A percentile compares a stretch with the other conserved stretches of the same genome.
Evolutionary conservation across 192 early-diverging fungal genomes (phyloP).

Genomic region (Piromyces sp.): DNA sequence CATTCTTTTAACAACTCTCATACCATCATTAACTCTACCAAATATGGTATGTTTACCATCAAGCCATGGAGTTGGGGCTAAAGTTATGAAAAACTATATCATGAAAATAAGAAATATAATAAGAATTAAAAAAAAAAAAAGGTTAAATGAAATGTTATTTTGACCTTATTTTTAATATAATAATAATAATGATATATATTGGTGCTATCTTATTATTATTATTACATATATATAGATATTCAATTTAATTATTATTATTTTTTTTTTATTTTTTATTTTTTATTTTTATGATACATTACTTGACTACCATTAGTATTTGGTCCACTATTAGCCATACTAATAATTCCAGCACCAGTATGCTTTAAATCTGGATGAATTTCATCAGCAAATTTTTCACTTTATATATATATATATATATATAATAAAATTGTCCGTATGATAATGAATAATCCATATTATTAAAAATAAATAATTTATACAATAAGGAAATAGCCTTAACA

Average conservation of each 20-base stretch:
- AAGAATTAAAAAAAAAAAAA: too few relatives aligned
- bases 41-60: conserved; percentile 86
- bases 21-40: conserved; percentile 63
- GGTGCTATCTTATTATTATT: too few relatives aligned
- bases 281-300: conserved; percentile 21
- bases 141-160: too few relatives aligned
- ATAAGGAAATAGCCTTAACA: too few relatives aligned
- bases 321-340: conserved; percentile 76
- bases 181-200: background rate
- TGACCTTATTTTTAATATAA: too few relatives aligned
- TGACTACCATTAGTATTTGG: conserved; percentile 47
- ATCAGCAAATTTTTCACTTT: conserved; percentile 59
- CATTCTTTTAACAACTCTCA: conserved; percentile 66
- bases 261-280: background rate
- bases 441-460: too few relatives aligned
- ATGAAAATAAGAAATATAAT: background rate
- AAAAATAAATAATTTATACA: too few relatives aligned
- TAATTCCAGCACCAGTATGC: conserved; percentile 75
- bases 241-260: background rate
- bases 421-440: too few relatives aligned
- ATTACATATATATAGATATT: too few relatives aligned
- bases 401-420: conserved; percentile 31
- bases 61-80: conserved; percentile 79
- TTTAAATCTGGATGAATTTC: conserved; percentile 59
- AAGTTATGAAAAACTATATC: conserved; percentile 65